Evolutionary conservation across 352 stramenopile species (phyloP).

Genomic region (Blastocystis sp.): DNA sequence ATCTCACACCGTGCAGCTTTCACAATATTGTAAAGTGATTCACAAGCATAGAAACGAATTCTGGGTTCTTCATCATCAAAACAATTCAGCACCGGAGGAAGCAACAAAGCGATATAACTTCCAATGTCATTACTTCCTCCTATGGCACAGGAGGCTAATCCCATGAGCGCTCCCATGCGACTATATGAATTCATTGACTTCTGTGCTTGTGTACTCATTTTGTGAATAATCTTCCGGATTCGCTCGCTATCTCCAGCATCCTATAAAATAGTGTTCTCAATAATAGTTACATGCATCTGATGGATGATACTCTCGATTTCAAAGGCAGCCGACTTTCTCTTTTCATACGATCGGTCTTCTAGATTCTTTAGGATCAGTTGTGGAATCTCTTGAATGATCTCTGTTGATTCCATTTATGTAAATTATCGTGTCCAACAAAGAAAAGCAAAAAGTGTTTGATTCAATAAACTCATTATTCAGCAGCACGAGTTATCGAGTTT

Average conservation of each 20-base stretch:
- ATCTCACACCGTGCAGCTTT: slow-evolving; percentile 89
- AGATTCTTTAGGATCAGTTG: slow-evolving; percentile 71
- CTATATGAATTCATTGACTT: slow-evolving; percentile 96
- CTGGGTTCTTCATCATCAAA: slow-evolving; percentile 96
- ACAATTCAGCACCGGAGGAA: slow-evolving; percentile 94
- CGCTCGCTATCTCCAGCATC: slow-evolving; percentile 68
- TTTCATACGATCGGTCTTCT: slow-evolving; percentile 95
- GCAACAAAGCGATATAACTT: slow-evolving; percentile 82
- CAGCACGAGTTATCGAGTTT: not conserved
- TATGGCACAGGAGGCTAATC: slow-evolving; percentile 91
- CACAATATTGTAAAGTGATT: slow-evolving; percentile 98
- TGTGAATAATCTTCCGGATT: slow-evolving; percentile 87
- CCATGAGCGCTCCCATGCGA: slow-evolving; percentile 95
- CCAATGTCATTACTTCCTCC: slow-evolving; percentile 72
- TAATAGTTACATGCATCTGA: slow-evolving; percentile 74
- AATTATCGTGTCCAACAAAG: not conserved
- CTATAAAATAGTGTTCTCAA: slow-evolving; percentile 68
- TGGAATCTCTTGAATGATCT: slow-evolving; percentile 55
- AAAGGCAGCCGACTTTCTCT: slow-evolving; percentile 94
- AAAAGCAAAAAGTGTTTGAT: not conserved
- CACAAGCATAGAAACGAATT: slow-evolving; percentile 96
- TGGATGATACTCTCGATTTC: slow-evolving; percentile 96
- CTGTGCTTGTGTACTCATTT: slow-evolving; percentile 93
- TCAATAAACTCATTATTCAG: not conserved
- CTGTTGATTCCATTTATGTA: slow-evolving; percentile 10